Percentiles rank a stretch among this genome's conserved stretches.
phyloP scores from a whole-genome alignment of 179 eudicot species.

The Silene noctiflora region DNA sequence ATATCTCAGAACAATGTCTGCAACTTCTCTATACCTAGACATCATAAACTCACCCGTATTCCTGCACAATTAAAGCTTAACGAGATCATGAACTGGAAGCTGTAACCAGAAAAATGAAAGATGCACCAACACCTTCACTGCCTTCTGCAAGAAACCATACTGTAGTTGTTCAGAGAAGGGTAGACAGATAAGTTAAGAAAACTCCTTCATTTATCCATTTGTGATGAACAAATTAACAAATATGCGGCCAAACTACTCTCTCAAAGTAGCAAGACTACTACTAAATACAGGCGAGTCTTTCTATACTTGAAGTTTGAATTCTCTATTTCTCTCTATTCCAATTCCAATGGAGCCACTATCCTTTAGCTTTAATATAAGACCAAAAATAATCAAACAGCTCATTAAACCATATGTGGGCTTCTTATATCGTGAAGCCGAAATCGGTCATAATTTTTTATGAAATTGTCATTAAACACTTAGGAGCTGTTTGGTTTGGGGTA shows the following conservation, averaged over 20 bases:
- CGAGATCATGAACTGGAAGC: constrained; percentile 8
- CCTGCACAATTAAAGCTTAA: constrained; percentile 42
- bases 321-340: background rate
- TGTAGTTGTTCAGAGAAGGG: background rate
- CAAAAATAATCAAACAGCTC: too few relatives aligned
- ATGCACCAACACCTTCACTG: background rate
- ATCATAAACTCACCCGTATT: constrained; percentile 99
- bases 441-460: too few relatives aligned
- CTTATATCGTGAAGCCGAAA: too few relatives aligned
- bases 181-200: constrained; percentile 3
- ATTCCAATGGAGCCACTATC: background rate
- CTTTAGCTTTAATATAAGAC: background rate
- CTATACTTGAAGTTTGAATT: background rate
- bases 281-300: background rate
- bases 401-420: too few relatives aligned
- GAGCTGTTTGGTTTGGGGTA: too few relatives aligned
- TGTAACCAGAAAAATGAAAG: background rate
- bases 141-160: too few relatives aligned
- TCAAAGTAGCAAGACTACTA: background rate
- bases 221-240: background rate
- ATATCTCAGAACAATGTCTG: constrained; percentile 93
- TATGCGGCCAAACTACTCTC: background rate
- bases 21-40: constrained; percentile 98
- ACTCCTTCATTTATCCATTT: background rate
- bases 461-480: too few relatives aligned